A percentile compares a stretch with the other conserved stretches of the same genome.
These are phyloP conservation scores for Salicornia ramosissima DNA, from an alignment of 148 eudicot species.

Conservation along the genomic window DNA sequence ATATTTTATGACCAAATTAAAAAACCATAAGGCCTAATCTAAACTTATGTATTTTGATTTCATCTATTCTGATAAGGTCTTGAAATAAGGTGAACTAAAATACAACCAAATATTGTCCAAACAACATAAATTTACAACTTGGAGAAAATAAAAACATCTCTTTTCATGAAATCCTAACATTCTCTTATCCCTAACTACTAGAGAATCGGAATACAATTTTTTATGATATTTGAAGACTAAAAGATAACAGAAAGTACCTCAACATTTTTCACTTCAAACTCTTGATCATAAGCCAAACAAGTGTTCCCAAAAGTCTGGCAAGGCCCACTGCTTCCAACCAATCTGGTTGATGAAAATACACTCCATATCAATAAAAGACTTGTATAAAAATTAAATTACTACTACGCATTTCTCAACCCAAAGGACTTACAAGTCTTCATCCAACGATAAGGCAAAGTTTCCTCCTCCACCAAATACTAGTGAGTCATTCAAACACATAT, in stretches of 20 bases:
- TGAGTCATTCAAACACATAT: slow-evolving; percentile 66
- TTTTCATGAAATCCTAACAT: too few relatives aligned
- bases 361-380: not conserved
- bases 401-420: not conserved
- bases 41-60: too few relatives aligned
- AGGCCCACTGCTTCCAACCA: slow-evolving; percentile 86
- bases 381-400: not conserved
- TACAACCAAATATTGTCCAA: too few relatives aligned
- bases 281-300: slow-evolving; percentile 75
- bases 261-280: slow-evolving; percentile 79
- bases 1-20: too few relatives aligned
- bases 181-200: too few relatives aligned
- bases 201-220: not conserved
- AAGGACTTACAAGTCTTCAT: slow-evolving; percentile 76
- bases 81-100: too few relatives aligned
- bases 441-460: slow-evolving; percentile 68
- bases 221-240: not conserved
- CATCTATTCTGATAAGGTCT: too few relatives aligned
- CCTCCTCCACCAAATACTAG: slow-evolving; percentile 93
- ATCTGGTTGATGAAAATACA: slow-evolving; percentile 31
- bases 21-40: too few relatives aligned
- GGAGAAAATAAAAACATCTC: too few relatives aligned
- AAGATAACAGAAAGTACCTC: slow-evolving; percentile 47
- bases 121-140: too few relatives aligned
- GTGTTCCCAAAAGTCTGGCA: slow-evolving; percentile 87